phyloP scores from a whole-genome alignment of 169 alveolate genomes.

The Plasmodium ovale region DNA sequence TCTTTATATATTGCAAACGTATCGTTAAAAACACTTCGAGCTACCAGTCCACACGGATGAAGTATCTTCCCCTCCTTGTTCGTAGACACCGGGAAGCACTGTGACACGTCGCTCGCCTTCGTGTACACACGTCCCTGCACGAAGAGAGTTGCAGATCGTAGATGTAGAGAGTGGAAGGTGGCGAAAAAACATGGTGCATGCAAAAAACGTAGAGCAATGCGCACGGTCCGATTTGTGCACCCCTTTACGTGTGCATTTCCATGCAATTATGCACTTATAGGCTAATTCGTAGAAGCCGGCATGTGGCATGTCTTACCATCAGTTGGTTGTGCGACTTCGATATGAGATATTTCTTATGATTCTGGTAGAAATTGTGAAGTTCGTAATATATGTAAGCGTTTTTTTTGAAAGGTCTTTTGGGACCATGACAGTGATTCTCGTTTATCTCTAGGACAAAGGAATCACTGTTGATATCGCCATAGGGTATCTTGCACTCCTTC shows the following conservation, averaged over 20 bases:
- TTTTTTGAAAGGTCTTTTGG: constrained; percentile 70
- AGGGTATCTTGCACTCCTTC: constrained; percentile 76
- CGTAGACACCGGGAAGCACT: constrained; percentile 77
- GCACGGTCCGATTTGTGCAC: background rate
- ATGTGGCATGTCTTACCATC: constrained; percentile 38
- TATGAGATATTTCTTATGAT: constrained; percentile 79
- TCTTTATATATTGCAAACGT: constrained; percentile 78
- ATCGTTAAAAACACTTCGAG: constrained; percentile 84
- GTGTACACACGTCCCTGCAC: constrained; percentile 76
- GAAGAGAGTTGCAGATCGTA: too few species aligned
- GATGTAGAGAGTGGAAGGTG: background rate
- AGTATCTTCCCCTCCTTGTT: constrained; percentile 79
- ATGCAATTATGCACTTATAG: too few species aligned
- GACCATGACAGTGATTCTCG: constrained; percentile 60
- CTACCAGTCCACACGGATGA: constrained; percentile 86
- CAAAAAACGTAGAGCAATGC: background rate
- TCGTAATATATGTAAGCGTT: constrained; percentile 78
- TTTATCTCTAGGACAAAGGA: constrained; percentile 29
- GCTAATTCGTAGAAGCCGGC: too few species aligned
- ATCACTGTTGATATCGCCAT: background rate
- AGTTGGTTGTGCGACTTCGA: constrained; percentile 83
- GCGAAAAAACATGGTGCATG: background rate
- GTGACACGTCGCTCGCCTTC: constrained; percentile 41
- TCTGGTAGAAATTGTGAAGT: constrained; percentile 82
- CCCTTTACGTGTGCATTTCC: too few species aligned